Percentiles rank a stretch among this genome's conserved stretches.
phyloP scores from a whole-genome alignment of 31 red algal species.

The Bonnemaisonia californica region DNA sequence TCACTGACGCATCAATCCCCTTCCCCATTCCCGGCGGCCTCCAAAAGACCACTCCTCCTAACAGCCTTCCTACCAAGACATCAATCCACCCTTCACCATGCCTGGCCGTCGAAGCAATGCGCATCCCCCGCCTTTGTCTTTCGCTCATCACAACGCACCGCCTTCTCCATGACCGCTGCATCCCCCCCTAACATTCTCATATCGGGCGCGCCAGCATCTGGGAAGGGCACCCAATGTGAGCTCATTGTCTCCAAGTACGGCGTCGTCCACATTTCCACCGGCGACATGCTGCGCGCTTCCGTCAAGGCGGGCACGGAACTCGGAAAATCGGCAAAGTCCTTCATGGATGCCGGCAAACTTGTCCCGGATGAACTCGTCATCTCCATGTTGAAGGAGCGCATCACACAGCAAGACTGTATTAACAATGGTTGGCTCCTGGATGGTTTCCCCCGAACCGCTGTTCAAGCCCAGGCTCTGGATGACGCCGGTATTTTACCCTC shows the following conservation, averaged over 20 bases:
- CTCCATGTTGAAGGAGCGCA: constrained; percentile 79
- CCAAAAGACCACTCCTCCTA: not conserved
- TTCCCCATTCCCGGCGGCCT: too few species aligned
- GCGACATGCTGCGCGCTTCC: constrained; percentile 91
- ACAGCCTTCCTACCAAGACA: not conserved
- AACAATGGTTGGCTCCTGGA: constrained; percentile 89
- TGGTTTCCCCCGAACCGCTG: constrained; percentile 90
- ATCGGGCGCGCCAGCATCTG: constrained; percentile 91
- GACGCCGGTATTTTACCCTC: constrained; percentile 67
- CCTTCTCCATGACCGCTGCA: constrained; percentile 11
- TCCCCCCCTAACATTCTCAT: constrained; percentile 64
- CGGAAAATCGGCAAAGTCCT: constrained; percentile 68
- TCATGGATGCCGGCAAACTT: constrained; percentile 84
- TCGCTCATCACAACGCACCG: constrained; percentile 11
- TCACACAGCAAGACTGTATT: constrained; percentile 76
- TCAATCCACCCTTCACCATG: not conserved
- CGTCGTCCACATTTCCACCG: constrained; percentile 93
- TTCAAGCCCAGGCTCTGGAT: constrained; percentile 82
- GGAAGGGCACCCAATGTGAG: constrained; percentile 95
- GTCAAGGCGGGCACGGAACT: constrained; percentile 60
- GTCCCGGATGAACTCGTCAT: constrained; percentile 96
- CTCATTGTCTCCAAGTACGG: constrained; percentile 83
- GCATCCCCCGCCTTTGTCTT: not conserved
- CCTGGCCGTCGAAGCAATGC: constrained; percentile 1
- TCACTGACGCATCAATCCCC: too few species aligned